These are phyloP conservation scores for Saksenaea oblongispora DNA, from an alignment of 371 early-diverging fungal species.

Conservation along the genomic window DNA sequence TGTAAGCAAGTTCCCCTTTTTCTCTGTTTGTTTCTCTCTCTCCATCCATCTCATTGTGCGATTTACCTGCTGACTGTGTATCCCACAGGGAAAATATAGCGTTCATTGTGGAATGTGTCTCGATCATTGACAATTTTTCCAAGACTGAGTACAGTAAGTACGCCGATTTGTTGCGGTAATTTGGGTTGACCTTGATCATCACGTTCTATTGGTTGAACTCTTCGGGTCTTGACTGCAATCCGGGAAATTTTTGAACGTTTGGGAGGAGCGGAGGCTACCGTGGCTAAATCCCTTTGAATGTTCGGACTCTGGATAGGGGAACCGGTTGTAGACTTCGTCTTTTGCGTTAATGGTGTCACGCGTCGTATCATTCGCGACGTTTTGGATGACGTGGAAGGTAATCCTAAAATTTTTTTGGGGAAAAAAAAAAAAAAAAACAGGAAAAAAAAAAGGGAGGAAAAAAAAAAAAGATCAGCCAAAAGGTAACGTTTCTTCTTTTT, in stretches of 20 bases:
- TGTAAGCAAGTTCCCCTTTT: neutral
- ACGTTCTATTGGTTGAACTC: constrained; percentile 62
- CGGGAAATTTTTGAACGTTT: constrained; percentile 44
- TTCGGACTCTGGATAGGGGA: constrained; percentile 9
- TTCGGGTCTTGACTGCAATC: constrained; percentile 33
- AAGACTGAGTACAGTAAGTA: constrained; percentile 72
- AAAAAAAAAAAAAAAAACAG: neutral
- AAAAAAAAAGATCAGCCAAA: constrained; percentile 1
- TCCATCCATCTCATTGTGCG: constrained; percentile 16
- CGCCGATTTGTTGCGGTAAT: constrained; percentile 82
- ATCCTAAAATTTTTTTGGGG: neutral
- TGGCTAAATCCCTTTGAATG: constrained; percentile 27
- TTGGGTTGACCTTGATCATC: constrained; percentile 71
- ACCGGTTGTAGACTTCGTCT: neutral
- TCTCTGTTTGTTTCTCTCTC: neutral
- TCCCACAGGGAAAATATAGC: constrained; percentile 93
- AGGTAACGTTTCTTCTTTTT: constrained; percentile 3
- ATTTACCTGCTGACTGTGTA: constrained; percentile 65
- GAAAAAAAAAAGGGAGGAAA: neutral
- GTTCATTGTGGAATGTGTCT: constrained; percentile 83
- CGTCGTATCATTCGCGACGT: constrained; percentile 10
- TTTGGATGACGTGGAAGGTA: constrained; percentile 11
- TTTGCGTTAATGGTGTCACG: constrained; percentile 13
- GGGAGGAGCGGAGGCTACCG: constrained; percentile 52
- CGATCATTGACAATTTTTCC: constrained; percentile 78